Conservation (phyloP, 768 basidiomycete genomes). For the Clitopilus hobsonii region DNA sequence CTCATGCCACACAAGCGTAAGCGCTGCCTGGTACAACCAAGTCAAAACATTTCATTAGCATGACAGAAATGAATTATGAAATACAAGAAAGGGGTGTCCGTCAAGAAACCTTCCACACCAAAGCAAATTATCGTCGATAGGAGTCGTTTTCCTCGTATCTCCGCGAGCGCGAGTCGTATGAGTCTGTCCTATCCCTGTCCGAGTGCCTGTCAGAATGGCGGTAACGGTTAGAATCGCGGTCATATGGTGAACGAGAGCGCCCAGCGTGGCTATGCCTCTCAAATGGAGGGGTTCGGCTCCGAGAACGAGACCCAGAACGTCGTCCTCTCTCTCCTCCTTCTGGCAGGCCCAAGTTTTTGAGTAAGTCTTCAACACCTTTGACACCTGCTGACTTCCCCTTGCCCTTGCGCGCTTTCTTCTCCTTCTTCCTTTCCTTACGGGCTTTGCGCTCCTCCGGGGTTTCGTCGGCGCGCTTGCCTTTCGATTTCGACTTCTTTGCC, state of each 20-base stretch:
- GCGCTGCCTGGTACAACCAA: no score
- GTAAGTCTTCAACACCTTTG: slow-evolving; percentile 62
- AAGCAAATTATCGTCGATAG: background rate
- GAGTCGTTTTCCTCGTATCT: background rate
- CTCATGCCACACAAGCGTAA: no score
- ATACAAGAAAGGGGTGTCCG: background rate
- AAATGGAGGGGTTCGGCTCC: slow-evolving; percentile 3
- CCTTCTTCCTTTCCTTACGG: slow-evolving; percentile 70
- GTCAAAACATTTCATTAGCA: no score
- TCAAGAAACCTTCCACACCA: background rate
- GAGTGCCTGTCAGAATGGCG: background rate
- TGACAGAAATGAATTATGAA: no score
- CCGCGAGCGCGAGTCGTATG: background rate
- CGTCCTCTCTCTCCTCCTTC: slow-evolving; percentile 19
- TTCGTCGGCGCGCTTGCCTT: slow-evolving; percentile 68
- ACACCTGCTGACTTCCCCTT: slow-evolving; percentile 60
- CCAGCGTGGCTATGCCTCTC: background rate
- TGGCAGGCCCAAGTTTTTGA: slow-evolving; percentile 43
- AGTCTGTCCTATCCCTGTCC: background rate
- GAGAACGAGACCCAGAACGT: slow-evolving; percentile 12
- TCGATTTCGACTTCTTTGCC: slow-evolving; percentile 54
- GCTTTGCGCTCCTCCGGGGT: slow-evolving; percentile 75
- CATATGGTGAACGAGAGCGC: slow-evolving; percentile 2
- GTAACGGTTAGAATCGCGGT: background rate
- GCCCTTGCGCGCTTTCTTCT: slow-evolving; percentile 56